Evolutionary conservation across 2,329 filamentous ascomycete genomes (phyloP), one percentile per base, ranked within the genome.

Genomic region (Colletotrichum aenigma): DNA sequence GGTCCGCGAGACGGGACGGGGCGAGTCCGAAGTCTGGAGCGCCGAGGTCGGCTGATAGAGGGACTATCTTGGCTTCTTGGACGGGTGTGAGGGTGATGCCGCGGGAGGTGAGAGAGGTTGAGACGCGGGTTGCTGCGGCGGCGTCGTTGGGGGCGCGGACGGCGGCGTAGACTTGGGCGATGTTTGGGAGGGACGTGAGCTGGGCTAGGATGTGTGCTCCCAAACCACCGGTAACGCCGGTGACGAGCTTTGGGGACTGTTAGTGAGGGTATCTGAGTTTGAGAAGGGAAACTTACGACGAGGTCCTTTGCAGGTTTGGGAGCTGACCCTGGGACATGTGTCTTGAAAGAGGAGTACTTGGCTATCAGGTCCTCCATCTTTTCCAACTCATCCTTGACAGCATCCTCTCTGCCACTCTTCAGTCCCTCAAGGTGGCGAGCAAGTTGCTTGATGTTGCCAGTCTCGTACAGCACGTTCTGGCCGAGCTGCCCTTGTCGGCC

Each of bases 221-320:
- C 0, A 93, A 83, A 7, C 89, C 90, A 1, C 92, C 92, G 0
- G 92, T 93, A 0, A 88, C 88, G 9, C 92, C 92, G 2, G 92
- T 93, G 12, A 93, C 81, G 13, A 92, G 78, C 81, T 85, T 65
- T 30, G 28, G 58, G 36, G 28, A 4, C 0, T 38, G 3, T 65
- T 7, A 65, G 58, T 34, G 28, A 15, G 6, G 26, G 26, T 65
- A 10, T 16, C 4, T 34, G 0, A 8, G 2, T 9, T 30, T 13
- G 28, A 24, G 0, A 24, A 15, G 7, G 2, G 4, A 7, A n/a
- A 81, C 82, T 79, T 75, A 84, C 82, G 28, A 84, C 80, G 12
- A 82, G 76, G 18, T 84, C 81, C 28, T 81, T 78, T 3, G 79
- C 79, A 1, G 83, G 81, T 3, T 62, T 61, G 0, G 70, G 38